A percentile compares a stretch with the other conserved stretches of the same genome.
Evolutionary conservation across 2,329 filamentous ascomycete genomes (phyloP).

Genomic region (Verticillium isaacii): DNA sequence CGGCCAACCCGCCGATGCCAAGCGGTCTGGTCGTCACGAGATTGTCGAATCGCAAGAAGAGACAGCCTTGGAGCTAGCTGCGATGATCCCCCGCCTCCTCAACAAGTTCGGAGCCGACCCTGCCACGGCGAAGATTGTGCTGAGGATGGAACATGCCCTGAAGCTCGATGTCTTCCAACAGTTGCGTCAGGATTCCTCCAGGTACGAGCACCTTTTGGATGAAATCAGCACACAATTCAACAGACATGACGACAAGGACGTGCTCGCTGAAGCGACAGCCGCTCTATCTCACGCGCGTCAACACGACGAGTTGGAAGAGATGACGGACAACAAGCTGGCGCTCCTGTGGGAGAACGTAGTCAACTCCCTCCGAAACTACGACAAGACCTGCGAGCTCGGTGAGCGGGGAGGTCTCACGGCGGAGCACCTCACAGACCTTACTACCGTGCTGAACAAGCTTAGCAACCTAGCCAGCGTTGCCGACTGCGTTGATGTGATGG

Average conservation of each 20-base stretch:
- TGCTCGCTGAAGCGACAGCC: conserved; percentile 76
- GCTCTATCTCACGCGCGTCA: conserved; percentile 81
- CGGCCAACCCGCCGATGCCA: conserved; percentile 59
- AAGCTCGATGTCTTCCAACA: conserved; percentile 86
- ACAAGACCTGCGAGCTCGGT: conserved; percentile 67
- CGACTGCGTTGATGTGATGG: conserved; percentile 71
- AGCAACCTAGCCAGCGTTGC: conserved; percentile 76
- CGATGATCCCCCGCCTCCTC: conserved; percentile 76
- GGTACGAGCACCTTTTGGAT: conserved; percentile 76
- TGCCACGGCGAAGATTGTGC: conserved; percentile 77
- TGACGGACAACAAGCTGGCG: conserved; percentile 74
- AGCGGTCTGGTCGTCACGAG: conserved; percentile 55
- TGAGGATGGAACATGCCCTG: conserved; percentile 80
- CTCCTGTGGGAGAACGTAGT: conserved; percentile 82
- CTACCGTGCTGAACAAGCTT: conserved; percentile 71
- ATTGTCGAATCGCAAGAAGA: conserved; percentile 71
- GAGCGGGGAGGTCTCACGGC: conserved; percentile 63
- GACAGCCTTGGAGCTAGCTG: conserved; percentile 71
- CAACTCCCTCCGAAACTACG: conserved; percentile 66
- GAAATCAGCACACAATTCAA: conserved; percentile 93
- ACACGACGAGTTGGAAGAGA: conserved; percentile 83
- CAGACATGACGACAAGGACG: conserved; percentile 81
- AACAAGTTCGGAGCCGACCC: conserved; percentile 93
- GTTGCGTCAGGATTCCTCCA: conserved; percentile 77
- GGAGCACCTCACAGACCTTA: conserved; percentile 63